Base-by-base conservation (phyloP, 106 monocot genomes). In the Platanthera guangdongensis region DNA sequence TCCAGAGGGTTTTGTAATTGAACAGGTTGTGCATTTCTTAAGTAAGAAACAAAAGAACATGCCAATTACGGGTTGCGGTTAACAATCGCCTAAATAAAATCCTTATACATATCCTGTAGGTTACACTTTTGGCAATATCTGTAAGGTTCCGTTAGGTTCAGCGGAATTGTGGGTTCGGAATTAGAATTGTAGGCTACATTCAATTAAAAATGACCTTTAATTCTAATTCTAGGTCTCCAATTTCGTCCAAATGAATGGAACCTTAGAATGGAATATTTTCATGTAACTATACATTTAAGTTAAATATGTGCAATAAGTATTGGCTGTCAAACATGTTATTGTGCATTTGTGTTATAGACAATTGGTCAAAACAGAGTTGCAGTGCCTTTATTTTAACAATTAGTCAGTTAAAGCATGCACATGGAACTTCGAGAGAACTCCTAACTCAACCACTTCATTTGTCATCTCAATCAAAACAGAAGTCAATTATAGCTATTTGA, bases 51-150 rank as follows among this genome's bases (percentile, higher is more conserved):
- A n/a, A n/a, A n/a, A n/a, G n/a, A n/a, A n/a, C n/a, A n/a, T n/a
- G n/a, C n/a, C n/a, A n/a, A n/a, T n/a, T n/a, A n/a, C n/a, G n/a
- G n/a, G n/a, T n/a, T n/a, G n/a, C n/a, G n/a, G n/a, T n/a, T n/a
- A n/a, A n/a, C n/a, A n/a, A n/a, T n/a, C n/a, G n/a, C n/a, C n/a
- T 11, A 65, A 65, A 65, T 65, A 65, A 64, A 32, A 65, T 30
- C 65, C 32, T 53, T 4, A 62, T 62, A 16, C 8, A 5, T 21
- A 21, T 62, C 22, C 5, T 6, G 22, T 62, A 62, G 62, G 2
- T 3, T 21, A 62, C 18, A 60, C 7, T 22, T 21, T 7, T 2
- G n/a, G 62, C 6, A 21, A 25, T 39, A 39, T 39, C 39, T 39
- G 3, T 39, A 39, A 39, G 39, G 39, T 39, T 39, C 39, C 39